Base-by-base conservation (phyloP, 1,284 basidiomycete genomes). In the Ustilago sp. region DNA sequence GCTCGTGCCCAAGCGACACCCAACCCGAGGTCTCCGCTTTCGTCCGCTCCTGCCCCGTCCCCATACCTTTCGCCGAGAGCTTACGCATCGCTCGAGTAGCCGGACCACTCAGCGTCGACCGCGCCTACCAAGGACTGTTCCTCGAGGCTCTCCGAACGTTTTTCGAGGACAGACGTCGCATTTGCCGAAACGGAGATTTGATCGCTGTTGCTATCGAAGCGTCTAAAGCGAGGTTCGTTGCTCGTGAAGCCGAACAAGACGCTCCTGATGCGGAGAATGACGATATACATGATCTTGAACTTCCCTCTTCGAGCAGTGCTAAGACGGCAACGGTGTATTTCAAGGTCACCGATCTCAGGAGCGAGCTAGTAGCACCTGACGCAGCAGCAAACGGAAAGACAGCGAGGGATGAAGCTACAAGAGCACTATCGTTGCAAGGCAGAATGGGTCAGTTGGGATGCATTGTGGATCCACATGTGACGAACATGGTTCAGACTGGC, bases 61-160 rank as follows among this genome's bases (percentile, higher is more conserved):
- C 83, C 0, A 52, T 85, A 8, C 83, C 83, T 0, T 79, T 80
- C 35, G 83, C 83, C n/a, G 84, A 83, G 53, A 63, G 68, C 8
- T 53, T 98, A 36, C 93, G 92, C 1, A 88, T 99, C 41, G 92
- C 94, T 2, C 90, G 94, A 19, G 89, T 99, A 4, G 92, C 94
- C 0, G 94, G 94, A 0, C 91, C 94, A 0, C 87, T 92, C 70
- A 91, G 93, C 1, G 90, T 90, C 6, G 91, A 92, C 84, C 91
- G 92, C 63, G 87, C 88, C 38, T 93, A 93, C 81, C 93, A 97
- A 81, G 84, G 89, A 0, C 85, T 91, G 8, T 93, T 93, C 84
- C 86, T 95, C 13, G 87, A 88, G 13, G 90, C 91, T 5, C 87
- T 98, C 69, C 92, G 91, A 64, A 69, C 84, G 3, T 90, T 93